Conservation (phyloP, 1,284 basidiomycete genomes). For the Ceratobasidium sp. region DNA sequence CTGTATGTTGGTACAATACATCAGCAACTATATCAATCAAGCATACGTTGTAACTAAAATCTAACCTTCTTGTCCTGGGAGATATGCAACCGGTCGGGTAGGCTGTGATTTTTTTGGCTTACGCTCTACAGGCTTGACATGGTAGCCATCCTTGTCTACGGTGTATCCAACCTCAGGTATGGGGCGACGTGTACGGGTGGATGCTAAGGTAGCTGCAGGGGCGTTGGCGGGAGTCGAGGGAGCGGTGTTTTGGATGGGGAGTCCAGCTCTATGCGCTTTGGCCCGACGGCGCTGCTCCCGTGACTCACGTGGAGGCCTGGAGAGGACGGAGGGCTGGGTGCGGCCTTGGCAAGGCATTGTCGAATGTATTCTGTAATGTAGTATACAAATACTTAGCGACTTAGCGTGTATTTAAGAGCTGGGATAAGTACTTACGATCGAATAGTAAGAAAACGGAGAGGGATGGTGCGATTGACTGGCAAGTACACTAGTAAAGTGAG, state of each 20-base stretch:
- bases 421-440: background rate
- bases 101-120: constrained; percentile 2
- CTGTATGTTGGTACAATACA: background rate
- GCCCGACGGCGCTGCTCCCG: background rate
- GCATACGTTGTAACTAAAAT: constrained; percentile 2
- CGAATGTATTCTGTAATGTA: background rate
- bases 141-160: background rate
- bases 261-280: background rate
- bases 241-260: background rate
- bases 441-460: background rate
- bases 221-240: background rate
- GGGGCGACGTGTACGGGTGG: background rate
- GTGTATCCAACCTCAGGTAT: background rate
- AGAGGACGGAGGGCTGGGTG: constrained; percentile 6
- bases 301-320: background rate
- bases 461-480: background rate
- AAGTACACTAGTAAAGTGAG: constrained; percentile 1
- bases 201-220: background rate
- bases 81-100: background rate
- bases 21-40: constrained; percentile 2
- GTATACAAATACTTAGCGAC: constrained; percentile 5
- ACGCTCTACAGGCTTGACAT: background rate
- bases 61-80: constrained; percentile 4
- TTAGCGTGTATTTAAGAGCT: background rate
- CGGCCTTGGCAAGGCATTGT: background rate